Evolutionary conservation across 73 alveolate genomes (phyloP).

Genomic region (Paramecium caudatum): DNA sequence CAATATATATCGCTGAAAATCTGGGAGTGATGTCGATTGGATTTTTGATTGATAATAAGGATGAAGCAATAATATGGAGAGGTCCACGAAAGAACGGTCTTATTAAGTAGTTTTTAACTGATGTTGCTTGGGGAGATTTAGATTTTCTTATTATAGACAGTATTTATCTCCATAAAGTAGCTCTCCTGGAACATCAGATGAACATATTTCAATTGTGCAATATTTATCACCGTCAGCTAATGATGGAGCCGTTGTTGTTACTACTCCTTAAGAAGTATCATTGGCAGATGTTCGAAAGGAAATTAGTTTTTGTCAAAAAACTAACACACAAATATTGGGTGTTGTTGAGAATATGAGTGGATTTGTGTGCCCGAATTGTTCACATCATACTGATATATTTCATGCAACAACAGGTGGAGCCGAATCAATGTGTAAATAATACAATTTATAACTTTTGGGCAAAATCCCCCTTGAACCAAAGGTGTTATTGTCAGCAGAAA

Average conservation of each 20-base stretch:
- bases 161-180: background rate
- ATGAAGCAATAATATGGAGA: constrained; percentile 93
- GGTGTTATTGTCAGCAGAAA: constrained; percentile 71
- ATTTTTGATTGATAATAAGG: constrained; percentile 82
- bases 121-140: constrained; percentile 99
- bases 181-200: constrained; percentile 99
- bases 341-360: constrained; percentile 97
- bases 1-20: constrained; percentile 98
- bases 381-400: constrained; percentile 88
- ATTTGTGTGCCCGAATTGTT: constrained; percentile 96
- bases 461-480: constrained; percentile 75
- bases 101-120: constrained; percentile 98
- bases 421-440: constrained; percentile 90
- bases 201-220: constrained; percentile 94
- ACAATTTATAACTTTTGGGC: constrained; percentile 32
- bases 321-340: constrained; percentile 95
- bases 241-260: constrained; percentile 97
- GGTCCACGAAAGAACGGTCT: constrained; percentile 97
- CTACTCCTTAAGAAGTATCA: constrained; percentile 99
- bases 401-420: constrained; percentile 98
- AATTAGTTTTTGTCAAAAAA: constrained; percentile 94
- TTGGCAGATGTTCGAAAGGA: constrained; percentile 99
- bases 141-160: constrained; percentile 98
- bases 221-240: constrained; percentile 82
- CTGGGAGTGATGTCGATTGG: constrained; percentile 99